phyloP scores from a whole-genome alignment of 2,329 filamentous ascomycete genomes.

The Hypoxylon sp. region DNA sequence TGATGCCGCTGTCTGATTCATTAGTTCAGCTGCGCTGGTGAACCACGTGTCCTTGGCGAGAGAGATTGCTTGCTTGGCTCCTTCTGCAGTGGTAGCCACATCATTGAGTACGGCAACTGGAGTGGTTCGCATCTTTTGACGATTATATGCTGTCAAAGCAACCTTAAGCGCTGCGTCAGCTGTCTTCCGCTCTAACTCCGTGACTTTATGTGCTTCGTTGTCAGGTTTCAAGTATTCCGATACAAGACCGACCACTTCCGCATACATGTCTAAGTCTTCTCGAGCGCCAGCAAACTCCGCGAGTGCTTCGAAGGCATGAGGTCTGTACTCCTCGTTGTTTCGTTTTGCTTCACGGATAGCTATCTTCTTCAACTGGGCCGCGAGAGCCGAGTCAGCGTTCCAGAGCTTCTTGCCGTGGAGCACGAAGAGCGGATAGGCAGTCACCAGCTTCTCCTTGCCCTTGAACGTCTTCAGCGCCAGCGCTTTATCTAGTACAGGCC shows the following conservation, averaged over 20 bases:
- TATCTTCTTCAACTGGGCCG: constrained; percentile 82
- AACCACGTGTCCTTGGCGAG: constrained; percentile 70
- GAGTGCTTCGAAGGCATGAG: constrained; percentile 79
- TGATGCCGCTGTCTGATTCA: constrained; percentile 59
- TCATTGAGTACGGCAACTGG: constrained; percentile 58
- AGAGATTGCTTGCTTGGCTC: constrained; percentile 54
- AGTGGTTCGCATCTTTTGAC: constrained; percentile 56
- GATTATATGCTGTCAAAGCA: constrained; percentile 65
- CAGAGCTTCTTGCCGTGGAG: constrained; percentile 73
- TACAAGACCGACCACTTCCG: constrained; percentile 76
- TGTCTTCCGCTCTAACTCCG: constrained; percentile 61
- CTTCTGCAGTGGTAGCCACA: constrained; percentile 59
- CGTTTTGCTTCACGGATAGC: constrained; percentile 89
- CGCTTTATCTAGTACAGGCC: constrained; percentile 87
- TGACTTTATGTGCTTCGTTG: constrained; percentile 59
- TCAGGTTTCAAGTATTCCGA: constrained; percentile 72
- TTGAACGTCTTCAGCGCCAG: constrained; percentile 92
- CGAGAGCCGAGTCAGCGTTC: constrained; percentile 66
- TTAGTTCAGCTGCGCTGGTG: constrained; percentile 63
- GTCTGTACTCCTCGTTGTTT: constrained; percentile 87
- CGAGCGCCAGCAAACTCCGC: constrained; percentile 80
- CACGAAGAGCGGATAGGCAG: constrained; percentile 84
- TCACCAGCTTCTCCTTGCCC: constrained; percentile 88
- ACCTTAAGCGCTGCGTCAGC: constrained; percentile 67
- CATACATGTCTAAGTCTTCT: constrained; percentile 78